These are phyloP conservation scores for Penicillium egyptiacum DNA, from an alignment of 495 filamentous ascomycete genomes.

Conservation along the genomic window DNA sequence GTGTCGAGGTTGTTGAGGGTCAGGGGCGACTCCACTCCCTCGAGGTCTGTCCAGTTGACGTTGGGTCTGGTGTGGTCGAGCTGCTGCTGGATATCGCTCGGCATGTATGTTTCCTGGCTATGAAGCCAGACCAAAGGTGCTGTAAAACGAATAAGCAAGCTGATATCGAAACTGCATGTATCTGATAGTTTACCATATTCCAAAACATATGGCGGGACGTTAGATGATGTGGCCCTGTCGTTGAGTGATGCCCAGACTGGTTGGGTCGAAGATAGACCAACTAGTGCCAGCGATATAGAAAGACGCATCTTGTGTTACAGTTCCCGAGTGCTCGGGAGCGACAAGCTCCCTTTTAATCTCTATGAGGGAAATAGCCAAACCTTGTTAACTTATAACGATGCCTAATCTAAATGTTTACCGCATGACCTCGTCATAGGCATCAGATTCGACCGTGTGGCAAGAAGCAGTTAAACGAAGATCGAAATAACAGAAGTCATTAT, in stretches of 20 bases:
- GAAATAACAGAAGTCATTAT: background rate
- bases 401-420: slow-evolving; percentile 7
- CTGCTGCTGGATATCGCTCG: slow-evolving; percentile 58
- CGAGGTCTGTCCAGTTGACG: slow-evolving; percentile 51
- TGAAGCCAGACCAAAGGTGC: slow-evolving; percentile 47
- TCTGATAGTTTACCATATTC: slow-evolving; percentile 23
- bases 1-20: slow-evolving; percentile 56
- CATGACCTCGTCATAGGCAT: slow-evolving; percentile 11
- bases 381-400: background rate
- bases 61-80: slow-evolving; percentile 55
- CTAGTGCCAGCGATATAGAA: slow-evolving; percentile 12
- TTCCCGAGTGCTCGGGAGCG: background rate
- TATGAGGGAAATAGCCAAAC: background rate
- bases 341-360: background rate
- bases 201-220: slow-evolving; percentile 31
- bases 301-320: slow-evolving; percentile 12
- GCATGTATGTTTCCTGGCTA: slow-evolving; percentile 56
- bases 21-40: slow-evolving; percentile 43
- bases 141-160: background rate
- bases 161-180: background rate
- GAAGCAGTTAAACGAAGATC: background rate
- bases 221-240: slow-evolving; percentile 10
- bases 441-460: background rate
- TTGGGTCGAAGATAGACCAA: slow-evolving; percentile 6
- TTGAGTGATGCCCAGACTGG: background rate